phyloP scores from a whole-genome alignment of 768 basidiomycete genomes.

The Cystobasidium ongulense region DNA sequence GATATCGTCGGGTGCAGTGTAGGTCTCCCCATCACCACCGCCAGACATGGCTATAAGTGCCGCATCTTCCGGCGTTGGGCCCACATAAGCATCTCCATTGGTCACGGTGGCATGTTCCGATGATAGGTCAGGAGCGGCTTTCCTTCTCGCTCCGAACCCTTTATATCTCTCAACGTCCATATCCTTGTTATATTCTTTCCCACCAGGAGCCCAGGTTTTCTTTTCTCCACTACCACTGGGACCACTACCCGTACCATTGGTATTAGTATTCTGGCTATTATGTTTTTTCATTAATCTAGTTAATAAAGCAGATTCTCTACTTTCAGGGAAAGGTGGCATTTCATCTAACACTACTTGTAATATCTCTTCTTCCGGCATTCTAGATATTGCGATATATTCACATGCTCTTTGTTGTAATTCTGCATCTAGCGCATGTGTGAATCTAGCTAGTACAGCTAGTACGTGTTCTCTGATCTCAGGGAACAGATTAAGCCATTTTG shows the following conservation, averaged over 20 bases:
- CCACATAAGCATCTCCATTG: not conserved
- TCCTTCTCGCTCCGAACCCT: slow-evolving; percentile 46
- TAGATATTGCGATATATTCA: slow-evolving; percentile 86
- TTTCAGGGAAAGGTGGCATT: slow-evolving; percentile 94
- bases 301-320: slow-evolving; percentile 75
- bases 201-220: slow-evolving; percentile 87
- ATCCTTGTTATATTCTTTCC: slow-evolving; percentile 82
- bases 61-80: slow-evolving; percentile 5
- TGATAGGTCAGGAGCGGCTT: slow-evolving; percentile 34
- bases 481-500: slow-evolving; percentile 99
- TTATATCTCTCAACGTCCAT: slow-evolving; percentile 57
- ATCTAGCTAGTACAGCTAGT: slow-evolving; percentile 88
- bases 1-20: slow-evolving; percentile 53
- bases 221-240: slow-evolving; percentile 75
- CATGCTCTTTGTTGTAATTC: slow-evolving; percentile 97
- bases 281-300: slow-evolving; percentile 80
- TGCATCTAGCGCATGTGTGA: slow-evolving; percentile 91
- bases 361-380: slow-evolving; percentile 75
- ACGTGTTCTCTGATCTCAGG: slow-evolving; percentile 95
- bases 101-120: not conserved
- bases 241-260: too few species aligned
- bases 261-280: too few species aligned
- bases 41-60: not conserved
- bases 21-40: slow-evolving; percentile 43
- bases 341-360: slow-evolving; percentile 93